phyloP scores from a whole-genome alignment of 1,284 basidiomycete species.

The Ustilago curta region DNA sequence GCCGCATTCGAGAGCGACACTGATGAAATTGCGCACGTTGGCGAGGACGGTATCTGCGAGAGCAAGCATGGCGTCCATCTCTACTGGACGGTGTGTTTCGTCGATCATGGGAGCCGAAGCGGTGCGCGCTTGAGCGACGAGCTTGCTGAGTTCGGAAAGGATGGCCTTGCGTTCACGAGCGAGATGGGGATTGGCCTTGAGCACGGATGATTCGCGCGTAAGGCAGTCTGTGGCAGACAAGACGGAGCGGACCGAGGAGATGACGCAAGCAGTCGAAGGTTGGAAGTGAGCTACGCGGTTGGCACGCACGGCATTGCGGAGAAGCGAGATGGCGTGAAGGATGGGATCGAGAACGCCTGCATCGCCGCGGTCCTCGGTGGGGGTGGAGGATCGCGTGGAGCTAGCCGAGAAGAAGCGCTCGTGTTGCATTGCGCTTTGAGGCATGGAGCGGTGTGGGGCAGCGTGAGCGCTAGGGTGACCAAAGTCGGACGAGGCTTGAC shows the following conservation, averaged over 20 bases:
- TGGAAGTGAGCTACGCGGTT: slow-evolving; percentile 82
- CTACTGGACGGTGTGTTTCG: slow-evolving; percentile 65
- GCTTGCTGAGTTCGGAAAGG: slow-evolving; percentile 81
- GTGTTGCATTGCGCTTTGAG: slow-evolving; percentile 3
- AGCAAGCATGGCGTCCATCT: slow-evolving; percentile 69
- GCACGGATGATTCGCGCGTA: slow-evolving; percentile 80
- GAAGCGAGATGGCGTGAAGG: slow-evolving; percentile 83
- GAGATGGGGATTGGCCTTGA: slow-evolving; percentile 78
- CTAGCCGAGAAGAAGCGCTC: slow-evolving; percentile 40
- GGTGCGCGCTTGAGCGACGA: slow-evolving; percentile 85
- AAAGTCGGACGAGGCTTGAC: slow-evolving; percentile 24
- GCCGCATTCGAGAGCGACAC: slow-evolving; percentile 82
- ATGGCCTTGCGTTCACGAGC: slow-evolving; percentile 84
- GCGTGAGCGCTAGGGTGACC: slow-evolving; percentile 10
- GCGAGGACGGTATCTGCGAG: slow-evolving; percentile 71
- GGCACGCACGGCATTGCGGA: slow-evolving; percentile 84
- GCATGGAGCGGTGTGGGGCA: slow-evolving; percentile 15
- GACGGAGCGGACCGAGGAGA: slow-evolving; percentile 91
- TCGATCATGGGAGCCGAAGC: slow-evolving; percentile 72
- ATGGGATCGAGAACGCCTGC: slow-evolving; percentile 72
- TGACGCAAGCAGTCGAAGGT: slow-evolving; percentile 78
- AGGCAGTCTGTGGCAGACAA: slow-evolving; percentile 87
- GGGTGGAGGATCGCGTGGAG: slow-evolving; percentile 49
- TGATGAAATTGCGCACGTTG: slow-evolving; percentile 72
- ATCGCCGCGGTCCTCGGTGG: slow-evolving; percentile 45